phyloP scores from a whole-genome alignment of 208 protist species.

The Spironucleus salmonicida region DNA sequence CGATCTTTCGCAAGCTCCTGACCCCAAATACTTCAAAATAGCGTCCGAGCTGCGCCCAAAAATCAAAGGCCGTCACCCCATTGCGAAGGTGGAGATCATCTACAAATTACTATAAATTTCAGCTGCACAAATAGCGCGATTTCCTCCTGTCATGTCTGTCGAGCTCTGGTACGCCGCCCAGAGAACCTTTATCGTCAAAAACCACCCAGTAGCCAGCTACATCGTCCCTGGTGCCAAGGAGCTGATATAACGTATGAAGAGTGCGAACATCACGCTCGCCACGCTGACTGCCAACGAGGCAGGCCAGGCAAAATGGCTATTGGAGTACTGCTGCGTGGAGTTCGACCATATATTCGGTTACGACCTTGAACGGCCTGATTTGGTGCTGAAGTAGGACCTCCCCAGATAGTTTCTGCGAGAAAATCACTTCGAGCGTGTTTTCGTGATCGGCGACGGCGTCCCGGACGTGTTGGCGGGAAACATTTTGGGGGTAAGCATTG shows the following conservation, averaged over 20 bases:
- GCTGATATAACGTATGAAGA: background rate
- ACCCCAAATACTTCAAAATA: background rate
- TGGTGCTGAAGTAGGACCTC: background rate
- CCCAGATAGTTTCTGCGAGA: background rate
- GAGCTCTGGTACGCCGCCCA: background rate
- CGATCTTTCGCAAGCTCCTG: no score
- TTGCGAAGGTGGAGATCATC: background rate
- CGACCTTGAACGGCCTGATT: no score
- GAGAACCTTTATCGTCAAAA: background rate
- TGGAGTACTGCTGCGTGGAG: background rate
- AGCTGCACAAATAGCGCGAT: no score
- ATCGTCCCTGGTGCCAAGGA: background rate
- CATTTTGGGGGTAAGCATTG: no score
- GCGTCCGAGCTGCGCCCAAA: background rate
- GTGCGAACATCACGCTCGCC: background rate
- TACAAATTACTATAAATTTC: background rate
- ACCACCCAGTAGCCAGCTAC: background rate
- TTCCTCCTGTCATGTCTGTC: background rate
- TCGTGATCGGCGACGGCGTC: constrained; percentile 10
- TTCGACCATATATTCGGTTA: background rate
- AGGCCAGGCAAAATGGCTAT: background rate
- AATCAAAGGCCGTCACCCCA: constrained; percentile 1
- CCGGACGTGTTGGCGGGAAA: background rate
- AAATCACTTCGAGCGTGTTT: background rate
- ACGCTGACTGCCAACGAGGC: background rate